Evolutionary conservation across 75 land plant genomes (phyloP).

Genomic region (Cryptomeria japonica): DNA sequence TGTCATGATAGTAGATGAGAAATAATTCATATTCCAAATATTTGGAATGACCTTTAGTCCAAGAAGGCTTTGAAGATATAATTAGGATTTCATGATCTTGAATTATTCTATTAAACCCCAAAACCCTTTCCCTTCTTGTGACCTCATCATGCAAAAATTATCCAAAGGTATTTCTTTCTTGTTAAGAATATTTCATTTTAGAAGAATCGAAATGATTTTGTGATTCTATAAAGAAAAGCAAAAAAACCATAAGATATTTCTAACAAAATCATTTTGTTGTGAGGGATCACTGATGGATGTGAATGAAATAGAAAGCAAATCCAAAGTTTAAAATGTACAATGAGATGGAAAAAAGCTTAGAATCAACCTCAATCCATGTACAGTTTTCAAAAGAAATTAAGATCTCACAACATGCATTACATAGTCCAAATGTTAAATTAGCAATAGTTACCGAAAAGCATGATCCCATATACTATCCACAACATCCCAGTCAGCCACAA

Average conservation of each 20-base stretch:
- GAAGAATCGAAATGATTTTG: neutral
- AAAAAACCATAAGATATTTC: neutral
- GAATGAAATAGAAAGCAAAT: neutral
- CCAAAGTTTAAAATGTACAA: neutral
- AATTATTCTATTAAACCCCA: neutral
- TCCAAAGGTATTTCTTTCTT: neutral
- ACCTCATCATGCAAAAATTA: neutral
- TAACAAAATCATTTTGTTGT: neutral
- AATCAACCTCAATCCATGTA: neutral
- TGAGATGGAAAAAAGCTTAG: neutral
- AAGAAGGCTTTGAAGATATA: neutral
- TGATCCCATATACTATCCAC: conserved; percentile 96
- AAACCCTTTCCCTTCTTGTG: neutral
- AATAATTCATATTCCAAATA: neutral
- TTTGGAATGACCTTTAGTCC: neutral
- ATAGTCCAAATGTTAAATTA: neutral
- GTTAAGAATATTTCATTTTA: neutral
- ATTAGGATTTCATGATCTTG: neutral
- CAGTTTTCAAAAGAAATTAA: neutral
- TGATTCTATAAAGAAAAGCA: neutral
- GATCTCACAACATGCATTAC: neutral
- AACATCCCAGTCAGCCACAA: conserved; percentile 95
- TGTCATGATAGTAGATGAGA: neutral
- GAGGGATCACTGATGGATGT: neutral
- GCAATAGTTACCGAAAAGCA: conserved; percentile 67